Conservation (phyloP, 257 asterid species). For the Petrea volubilis region DNA sequence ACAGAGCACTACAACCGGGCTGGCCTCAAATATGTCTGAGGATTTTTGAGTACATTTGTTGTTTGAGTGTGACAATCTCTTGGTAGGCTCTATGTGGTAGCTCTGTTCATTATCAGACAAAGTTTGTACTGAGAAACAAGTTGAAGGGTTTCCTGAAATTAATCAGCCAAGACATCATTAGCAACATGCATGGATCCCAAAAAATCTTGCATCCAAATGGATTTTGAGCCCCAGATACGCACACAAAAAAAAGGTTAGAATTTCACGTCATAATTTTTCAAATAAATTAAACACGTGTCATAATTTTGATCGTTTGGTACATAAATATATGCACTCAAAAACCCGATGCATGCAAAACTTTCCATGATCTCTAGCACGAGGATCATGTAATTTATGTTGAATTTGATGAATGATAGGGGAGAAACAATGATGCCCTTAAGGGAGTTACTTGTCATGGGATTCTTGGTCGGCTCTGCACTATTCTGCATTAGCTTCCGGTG, state of each 20-base stretch:
- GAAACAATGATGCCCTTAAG: neutral
- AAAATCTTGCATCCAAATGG: too few relatives aligned
- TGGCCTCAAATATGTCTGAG: conserved; percentile 7
- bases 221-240: too few relatives aligned
- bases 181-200: conserved; percentile 11
- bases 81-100: conserved; percentile 38
- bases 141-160: conserved; percentile 39
- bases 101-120: conserved; percentile 21
- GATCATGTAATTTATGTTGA: neutral
- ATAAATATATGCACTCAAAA: too few relatives aligned
- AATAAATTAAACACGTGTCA: too few relatives aligned
- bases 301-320: too few relatives aligned
- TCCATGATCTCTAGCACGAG: too few relatives aligned
- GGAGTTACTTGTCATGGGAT: conserved; percentile 42
- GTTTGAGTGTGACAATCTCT: conserved; percentile 20
- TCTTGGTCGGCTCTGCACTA: conserved; percentile 32
- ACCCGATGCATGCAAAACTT: too few relatives aligned
- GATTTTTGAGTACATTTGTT: conserved; percentile 17
- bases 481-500: conserved; percentile 48
- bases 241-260: too few relatives aligned
- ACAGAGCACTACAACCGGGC: conserved; percentile 9
- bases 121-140: conserved; percentile 28
- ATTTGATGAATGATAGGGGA: neutral
- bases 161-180: neutral
- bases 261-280: too few relatives aligned